Evolutionary conservation across 495 filamentous ascomycete genomes (phyloP), one percentile per base, ranked within the genome.

Genomic region (Pyrenula massariospora): DNA sequence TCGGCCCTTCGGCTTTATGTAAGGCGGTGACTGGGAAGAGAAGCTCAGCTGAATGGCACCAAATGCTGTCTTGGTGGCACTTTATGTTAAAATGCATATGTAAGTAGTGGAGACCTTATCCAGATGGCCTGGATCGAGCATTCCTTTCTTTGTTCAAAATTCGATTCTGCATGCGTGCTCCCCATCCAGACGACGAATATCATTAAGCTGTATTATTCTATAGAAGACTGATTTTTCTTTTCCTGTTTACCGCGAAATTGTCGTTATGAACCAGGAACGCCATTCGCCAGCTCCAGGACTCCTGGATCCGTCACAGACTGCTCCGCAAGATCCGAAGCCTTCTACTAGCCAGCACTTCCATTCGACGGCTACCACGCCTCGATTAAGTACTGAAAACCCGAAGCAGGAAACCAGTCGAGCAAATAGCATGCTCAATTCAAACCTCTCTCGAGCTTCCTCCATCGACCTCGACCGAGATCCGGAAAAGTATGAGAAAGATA

Each of bases 351-450:
- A 5, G 5, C 31, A 42, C n/a, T 63, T 64, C 48, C 60, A 68
- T 24, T 68, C 64, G 10, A 56, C 21, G 10, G 22, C 59, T 5
- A 63, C 60, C 0, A 66, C 65, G 12, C 62, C 63, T 50, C 64
- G 63, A 1, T 52, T 58, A 22, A 68, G 65, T 24, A 64, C 61
- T 55, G 65, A 66, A 22, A 52, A 58, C 2, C 56, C 31, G 5
- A 42, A 42, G 15, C 31, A 5, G 15, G 31, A 42, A 8, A 53
- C 42, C 25, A 20, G 21, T 36, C 42, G 24, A 12, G 20, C 21
- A 22, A 22, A 25, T 25, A 48, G 22, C 22, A 22, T 48, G 58
- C 15, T 25, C 48, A 42, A 15, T 22, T 2, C 22, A 36, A 53
- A 24, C n/a, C 54, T 60, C 42, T 42, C 53, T 12, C 23, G 20